Evolutionary conservation across 371 early-diverging fungal genomes (phyloP), one percentile per base, ranked within the genome.

Genomic region (Rhizopus sp.): DNA sequence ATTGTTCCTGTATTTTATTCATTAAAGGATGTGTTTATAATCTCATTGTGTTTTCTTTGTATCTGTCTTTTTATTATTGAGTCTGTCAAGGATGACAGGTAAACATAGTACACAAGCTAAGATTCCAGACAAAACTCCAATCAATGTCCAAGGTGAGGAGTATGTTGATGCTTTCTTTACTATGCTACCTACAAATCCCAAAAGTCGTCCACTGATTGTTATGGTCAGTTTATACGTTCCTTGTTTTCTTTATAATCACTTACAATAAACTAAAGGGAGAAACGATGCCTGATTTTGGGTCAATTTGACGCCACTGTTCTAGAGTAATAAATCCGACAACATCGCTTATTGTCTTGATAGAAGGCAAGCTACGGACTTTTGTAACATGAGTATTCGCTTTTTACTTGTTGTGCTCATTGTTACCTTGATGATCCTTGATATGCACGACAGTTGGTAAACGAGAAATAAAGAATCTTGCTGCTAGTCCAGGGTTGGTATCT

Each of bases 391-490:
- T 31, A 30, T 4, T 41, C 3, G 13, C 29, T 6, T 31, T 31
- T 3, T 23, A 51, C 30, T 13, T 42, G 12, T 10, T 10, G 13
- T 50, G 9, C 17, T 45, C 30, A 3, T 40, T 23, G 30, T 38
- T 64, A 72, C 68, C 78, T 62, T 78, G 42, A 51, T 69, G 67
- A 17, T 75, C 53, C 47, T 73, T 70, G 37, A 78, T 68, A 52
- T 78, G 76, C 5, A 75, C 63, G 32, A 78, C 47, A 2, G 75
- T 73, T 29, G 79, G 79, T 30, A 78, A 50, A 13, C 79, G 73
- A 37, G 73, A 67, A 33, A 78, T 55, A 63, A 78, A 73, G 63
- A 78, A 78, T 3, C 76, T 69, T 10, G 76, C 76, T 52, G 76
- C 65, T 34, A 78, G 53, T 15, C 68, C 71, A 16, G 79, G 76